A percentile compares a stretch with the other conserved stretches of the same genome.
Evolutionary conservation across 2,329 filamentous ascomycete genomes (phyloP).

Genomic region (Ceratocystis papillata): DNA sequence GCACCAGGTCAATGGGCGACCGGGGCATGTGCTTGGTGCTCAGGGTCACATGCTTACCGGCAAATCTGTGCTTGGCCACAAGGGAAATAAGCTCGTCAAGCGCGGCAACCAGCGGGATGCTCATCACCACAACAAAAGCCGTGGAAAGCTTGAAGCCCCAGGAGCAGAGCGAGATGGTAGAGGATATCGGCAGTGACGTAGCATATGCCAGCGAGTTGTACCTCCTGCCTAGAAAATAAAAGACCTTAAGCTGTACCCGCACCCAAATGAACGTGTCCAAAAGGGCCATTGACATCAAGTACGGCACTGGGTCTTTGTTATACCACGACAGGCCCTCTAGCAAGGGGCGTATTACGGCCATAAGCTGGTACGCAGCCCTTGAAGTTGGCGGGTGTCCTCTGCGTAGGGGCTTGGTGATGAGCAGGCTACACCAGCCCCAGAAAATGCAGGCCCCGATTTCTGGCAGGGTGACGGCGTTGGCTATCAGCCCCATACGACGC

Average conservation of each 20-base stretch:
- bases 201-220: constrained; percentile 11
- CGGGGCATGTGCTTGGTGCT: background rate
- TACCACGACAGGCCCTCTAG: constrained; percentile 16
- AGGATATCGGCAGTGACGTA: constrained; percentile 13
- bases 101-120: background rate
- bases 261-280: constrained; percentile 22
- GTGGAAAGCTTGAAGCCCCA: background rate
- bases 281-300: constrained; percentile 12
- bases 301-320: background rate
- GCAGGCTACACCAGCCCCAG: constrained; percentile 16
- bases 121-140: background rate
- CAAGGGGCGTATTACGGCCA: constrained; percentile 14
- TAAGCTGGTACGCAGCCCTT: constrained; percentile 17
- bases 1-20: constrained; percentile 2
- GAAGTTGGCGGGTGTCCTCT: constrained; percentile 19
- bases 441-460: constrained; percentile 8
- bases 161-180: background rate
- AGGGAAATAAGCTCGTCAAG: constrained; percentile 14
- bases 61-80: background rate
- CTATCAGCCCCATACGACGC: background rate
- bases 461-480: background rate
- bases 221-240: background rate
- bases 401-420: constrained; percentile 19
- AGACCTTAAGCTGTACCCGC: constrained; percentile 12
- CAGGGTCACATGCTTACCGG: background rate